Conservation (phyloP, 2,329 filamentous ascomycete species). For the Calonectria montana region DNA sequence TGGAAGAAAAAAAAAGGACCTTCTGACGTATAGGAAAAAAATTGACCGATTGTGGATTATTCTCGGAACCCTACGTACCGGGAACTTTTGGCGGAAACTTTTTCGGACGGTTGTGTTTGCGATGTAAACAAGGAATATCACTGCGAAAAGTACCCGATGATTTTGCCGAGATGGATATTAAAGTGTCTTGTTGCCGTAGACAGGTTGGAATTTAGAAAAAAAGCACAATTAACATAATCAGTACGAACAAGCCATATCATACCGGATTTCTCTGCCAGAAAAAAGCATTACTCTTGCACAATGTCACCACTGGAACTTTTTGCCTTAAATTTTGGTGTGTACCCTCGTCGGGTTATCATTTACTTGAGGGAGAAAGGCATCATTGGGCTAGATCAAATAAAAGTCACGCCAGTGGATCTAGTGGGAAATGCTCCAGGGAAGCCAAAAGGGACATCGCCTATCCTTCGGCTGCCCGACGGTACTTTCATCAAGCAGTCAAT, state of each 20-base stretch:
- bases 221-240: too few species aligned
- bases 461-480: constrained; percentile 28
- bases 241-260: background rate
- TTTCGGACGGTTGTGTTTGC: background rate
- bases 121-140: background rate
- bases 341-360: background rate
- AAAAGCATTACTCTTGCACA: background rate
- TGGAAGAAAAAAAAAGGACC: background rate
- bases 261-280: background rate
- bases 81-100: background rate
- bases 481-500: constrained; percentile 34
- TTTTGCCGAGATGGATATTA: background rate
- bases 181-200: background rate
- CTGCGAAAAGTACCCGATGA: background rate
- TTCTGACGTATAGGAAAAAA: background rate
- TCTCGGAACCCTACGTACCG: too few species aligned
- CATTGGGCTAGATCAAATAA: background rate
- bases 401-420: background rate
- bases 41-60: background rate
- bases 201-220: too few species aligned
- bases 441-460: constrained; percentile 21
- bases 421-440: constrained; percentile 22
- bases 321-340: background rate
- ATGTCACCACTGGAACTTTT: background rate
- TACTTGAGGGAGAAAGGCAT: background rate